Evolutionary conservation across 352 stramenopile species (phyloP), one percentile per base, ranked within the genome.

Genomic region (Phytopythium delawarense): DNA sequence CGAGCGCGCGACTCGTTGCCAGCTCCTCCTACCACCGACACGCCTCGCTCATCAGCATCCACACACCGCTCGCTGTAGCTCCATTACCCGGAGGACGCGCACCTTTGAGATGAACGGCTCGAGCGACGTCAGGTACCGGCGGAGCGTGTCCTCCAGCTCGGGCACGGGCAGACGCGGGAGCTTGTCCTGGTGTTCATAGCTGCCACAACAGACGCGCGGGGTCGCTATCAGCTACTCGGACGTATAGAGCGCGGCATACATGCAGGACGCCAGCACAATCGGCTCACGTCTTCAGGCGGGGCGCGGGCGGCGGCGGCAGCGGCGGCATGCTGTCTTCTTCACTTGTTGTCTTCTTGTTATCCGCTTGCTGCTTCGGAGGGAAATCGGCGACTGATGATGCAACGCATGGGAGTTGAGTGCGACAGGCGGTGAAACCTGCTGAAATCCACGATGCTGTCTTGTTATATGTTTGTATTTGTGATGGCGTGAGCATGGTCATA

Each of bases 111-210:
- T 55, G 55, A 86, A 76, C 9, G 71, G 87, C 67, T 71, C 78
- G 15, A 97, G 59, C n/a, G 79, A 82, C n/a, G 64, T 64, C 45
- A 92, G 62, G 62, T 97, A 97, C 39, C 86, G 86, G 42, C 75
- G 51, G n/a, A 96, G 67, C 37, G 92, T 98, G 39, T 95, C 78
- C 35, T 91, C 69, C 6, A 98, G 69, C 12, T 70, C 61, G 0
- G 94, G 92, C 56, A 98, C 89, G 1, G 92, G 89, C 28, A 98
- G 62, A 35, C 75, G 77, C 30, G 79, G 80, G 21, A 92, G 67
- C 49, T 68, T 62, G n/a, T 61, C 63, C 72, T 99, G 95, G 48
- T 79, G 60, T 21, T 63, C 70, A 37, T 51, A 72, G 25, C 64
- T 74, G 46, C 40, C 34, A n/a, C n/a, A 9, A 6, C 8, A 6